Evolutionary conservation across 2,329 filamentous ascomycete genomes (phyloP).

Genomic region (Cytospora paraplurivora): DNA sequence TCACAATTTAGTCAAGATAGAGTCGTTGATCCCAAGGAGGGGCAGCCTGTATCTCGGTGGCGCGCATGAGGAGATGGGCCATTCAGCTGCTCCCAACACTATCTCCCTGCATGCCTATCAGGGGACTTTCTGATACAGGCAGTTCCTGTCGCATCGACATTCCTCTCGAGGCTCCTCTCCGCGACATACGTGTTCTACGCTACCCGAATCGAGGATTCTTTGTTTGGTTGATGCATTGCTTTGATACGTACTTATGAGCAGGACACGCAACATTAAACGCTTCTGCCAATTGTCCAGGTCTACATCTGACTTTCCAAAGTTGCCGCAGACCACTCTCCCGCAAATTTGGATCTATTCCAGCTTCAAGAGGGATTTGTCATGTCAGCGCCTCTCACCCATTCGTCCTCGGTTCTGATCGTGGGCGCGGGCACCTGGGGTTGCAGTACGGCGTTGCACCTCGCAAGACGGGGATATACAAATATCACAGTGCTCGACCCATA

Average conservation of each 20-base stretch:
- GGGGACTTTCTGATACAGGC: not conserved
- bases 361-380: not conserved
- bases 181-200: not conserved
- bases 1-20: no score
- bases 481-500: conserved; percentile 34
- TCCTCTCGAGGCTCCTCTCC: not conserved
- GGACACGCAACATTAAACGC: no score
- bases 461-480: conserved; percentile 33
- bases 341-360: not conserved
- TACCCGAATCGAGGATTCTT: not conserved
- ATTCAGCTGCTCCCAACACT: no score
- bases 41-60: no score
- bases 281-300: not conserved
- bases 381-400: not conserved
- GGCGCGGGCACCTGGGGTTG: conserved; percentile 35
- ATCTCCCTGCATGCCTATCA: not conserved
- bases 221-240: not conserved
- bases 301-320: not conserved
- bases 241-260: not conserved
- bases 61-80: no score
- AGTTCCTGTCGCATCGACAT: not conserved
- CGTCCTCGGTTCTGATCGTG: conserved; percentile 25
- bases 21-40: no score
- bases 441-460: conserved; percentile 33
- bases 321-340: not conserved